Base-by-base conservation (phyloP, 768 basidiomycete genomes). In the Leccinum incarnatum region DNA sequence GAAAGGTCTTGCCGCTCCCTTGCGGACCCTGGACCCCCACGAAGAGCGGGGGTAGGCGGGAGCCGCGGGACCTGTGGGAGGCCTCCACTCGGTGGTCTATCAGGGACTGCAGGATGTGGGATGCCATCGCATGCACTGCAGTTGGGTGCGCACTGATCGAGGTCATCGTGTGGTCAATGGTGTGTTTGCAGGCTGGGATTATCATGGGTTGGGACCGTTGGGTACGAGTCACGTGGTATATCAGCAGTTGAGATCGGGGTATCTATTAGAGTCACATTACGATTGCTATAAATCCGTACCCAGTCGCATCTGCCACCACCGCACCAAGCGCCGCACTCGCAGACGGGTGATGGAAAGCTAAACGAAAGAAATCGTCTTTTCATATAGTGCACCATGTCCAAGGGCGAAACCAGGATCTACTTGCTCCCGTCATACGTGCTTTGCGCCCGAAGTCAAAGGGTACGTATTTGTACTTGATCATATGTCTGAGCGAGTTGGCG, bases 401-500 rank as follows among this genome's bases (percentile, higher is more conserved):
- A 9, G 17, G 19, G 17, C 25, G 48, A 17, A 48, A 48, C 47
- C 46, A 53, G 55, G 10, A 19, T 19, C 63, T 70, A 87, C 69
- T 81, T 83, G 60, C 77, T 65, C 54, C 78, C 77, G 51, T 91
- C 91, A 63, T 95, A 98, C 91, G 86, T 58, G 91, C 80, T 78
- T 98, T 97, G 69, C 94, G 89, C 27, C 95, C 96, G 60, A 98
- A 82, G 70, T 98, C 96, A 75, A 95, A 98, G 23, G 95, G 95
- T 59, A 95, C 79, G 76, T 95, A 98, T 73, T 93, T 93, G 80
- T 98, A 98, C 75, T 97, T 97, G 79, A 97, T 89, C 96, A 98
- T 98, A 75, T 99, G 96, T 67, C 93, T 95, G 68, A 55, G n/a
- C 50, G 21, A 29, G 34, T 36, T 52, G 21, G 53, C 58, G 53